Conservation (phyloP, 371 early-diverging fungal species). For the Mucor lusitanicus region DNA sequence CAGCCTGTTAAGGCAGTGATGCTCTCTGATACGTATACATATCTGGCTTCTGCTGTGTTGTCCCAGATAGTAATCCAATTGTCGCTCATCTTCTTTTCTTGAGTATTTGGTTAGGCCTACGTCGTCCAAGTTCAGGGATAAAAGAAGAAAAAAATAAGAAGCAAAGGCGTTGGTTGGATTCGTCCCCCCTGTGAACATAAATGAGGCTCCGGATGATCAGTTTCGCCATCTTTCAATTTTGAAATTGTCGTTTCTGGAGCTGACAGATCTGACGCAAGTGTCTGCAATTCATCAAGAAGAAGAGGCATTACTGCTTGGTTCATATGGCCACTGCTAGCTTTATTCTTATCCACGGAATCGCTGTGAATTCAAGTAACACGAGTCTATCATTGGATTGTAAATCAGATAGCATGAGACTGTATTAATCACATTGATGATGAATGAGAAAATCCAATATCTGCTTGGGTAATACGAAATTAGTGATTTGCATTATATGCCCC, state of each 20-base stretch:
- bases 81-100: conserved; percentile 4
- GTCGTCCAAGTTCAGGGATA: not conserved
- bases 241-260: too few species aligned
- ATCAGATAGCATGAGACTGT: too few species aligned
- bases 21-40: conserved; percentile 54
- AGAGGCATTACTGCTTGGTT: not conserved
- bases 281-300: not conserved
- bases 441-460: not conserved
- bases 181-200: not conserved
- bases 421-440: too few species aligned
- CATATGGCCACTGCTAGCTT: not conserved
- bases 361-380: not conserved
- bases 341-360: not conserved
- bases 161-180: not conserved
- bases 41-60: conserved; percentile 43
- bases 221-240: not conserved
- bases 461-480: not conserved
- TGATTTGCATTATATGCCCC: not conserved
- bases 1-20: conserved; percentile 52
- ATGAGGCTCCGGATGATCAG: not conserved
- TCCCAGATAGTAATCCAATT: conserved; percentile 63
- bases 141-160: not conserved
- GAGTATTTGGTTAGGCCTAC: not conserved
- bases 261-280: too few species aligned
- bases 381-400: not conserved